A percentile compares a stretch with the other conserved stretches of the same genome.
phyloP scores from a whole-genome alignment of 108 stramenopile genomes.

The Chaetoceros muelleri region DNA sequence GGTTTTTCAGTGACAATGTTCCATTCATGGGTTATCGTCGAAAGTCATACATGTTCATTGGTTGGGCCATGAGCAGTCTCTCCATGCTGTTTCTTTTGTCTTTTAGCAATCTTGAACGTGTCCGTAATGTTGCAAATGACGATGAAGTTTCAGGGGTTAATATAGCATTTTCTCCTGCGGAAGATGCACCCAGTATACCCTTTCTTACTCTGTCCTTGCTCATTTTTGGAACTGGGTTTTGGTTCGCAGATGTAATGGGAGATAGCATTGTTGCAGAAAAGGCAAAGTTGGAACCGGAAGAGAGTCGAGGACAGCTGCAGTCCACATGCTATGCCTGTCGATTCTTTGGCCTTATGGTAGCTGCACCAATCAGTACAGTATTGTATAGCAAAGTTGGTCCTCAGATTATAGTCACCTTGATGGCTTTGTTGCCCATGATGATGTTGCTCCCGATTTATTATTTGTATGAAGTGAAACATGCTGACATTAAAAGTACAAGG shows the following conservation, averaged over 20 bases:
- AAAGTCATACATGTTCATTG: slow-evolving; percentile 73
- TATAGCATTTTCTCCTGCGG: slow-evolving; percentile 7
- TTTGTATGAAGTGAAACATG: slow-evolving; percentile 48
- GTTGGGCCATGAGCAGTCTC: slow-evolving; percentile 49
- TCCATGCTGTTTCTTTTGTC: slow-evolving; percentile 37
- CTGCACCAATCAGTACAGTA: slow-evolving; percentile 50
- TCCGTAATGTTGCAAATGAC: slow-evolving; percentile 7
- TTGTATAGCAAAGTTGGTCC: slow-evolving; percentile 55
- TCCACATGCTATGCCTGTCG: slow-evolving; percentile 72
- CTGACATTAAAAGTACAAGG: slow-evolving; percentile 30
- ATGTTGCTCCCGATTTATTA: slow-evolving; percentile 46
- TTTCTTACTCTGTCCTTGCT: slow-evolving; percentile 38
- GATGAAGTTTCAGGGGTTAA: slow-evolving; percentile 9
- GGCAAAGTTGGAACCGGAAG: slow-evolving; percentile 67
- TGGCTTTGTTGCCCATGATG: slow-evolving; percentile 48
- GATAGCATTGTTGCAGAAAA: slow-evolving; percentile 81
- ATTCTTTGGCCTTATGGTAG: slow-evolving; percentile 77
- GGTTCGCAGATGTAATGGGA: slow-evolving; percentile 83
- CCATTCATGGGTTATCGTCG: slow-evolving; percentile 59
- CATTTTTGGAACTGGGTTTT: slow-evolving; percentile 66
- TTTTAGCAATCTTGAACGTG: slow-evolving; percentile 28
- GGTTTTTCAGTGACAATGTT: slow-evolving; percentile 61
- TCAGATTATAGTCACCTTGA: slow-evolving; percentile 34
- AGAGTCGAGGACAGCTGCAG: slow-evolving; percentile 59
- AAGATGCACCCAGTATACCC: slow-evolving; percentile 48